phyloP scores from a whole-genome alignment of 73 alveolate species.

The Paramecium primaurelia region DNA sequence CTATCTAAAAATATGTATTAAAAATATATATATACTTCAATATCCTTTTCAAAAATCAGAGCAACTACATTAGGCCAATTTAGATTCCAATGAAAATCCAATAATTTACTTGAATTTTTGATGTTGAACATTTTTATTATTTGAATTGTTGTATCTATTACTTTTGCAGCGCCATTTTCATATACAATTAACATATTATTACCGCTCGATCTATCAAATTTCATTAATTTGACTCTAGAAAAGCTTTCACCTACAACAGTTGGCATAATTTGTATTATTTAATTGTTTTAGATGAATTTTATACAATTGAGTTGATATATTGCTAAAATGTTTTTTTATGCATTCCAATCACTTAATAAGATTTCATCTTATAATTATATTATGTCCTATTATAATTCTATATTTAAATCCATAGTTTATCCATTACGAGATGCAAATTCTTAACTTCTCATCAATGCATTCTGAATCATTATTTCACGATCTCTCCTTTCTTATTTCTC shows the following conservation, averaged over 20 bases:
- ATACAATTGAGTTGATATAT: slow-evolving; percentile 13
- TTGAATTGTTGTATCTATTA: neutral
- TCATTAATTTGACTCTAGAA: slow-evolving; percentile 10
- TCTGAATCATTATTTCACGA: slow-evolving; percentile 15
- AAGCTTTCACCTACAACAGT: neutral
- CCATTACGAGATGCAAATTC: slow-evolving; percentile 27
- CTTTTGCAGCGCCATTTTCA: slow-evolving; percentile 20
- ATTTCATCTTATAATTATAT: neutral
- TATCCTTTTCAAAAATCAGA: neutral
- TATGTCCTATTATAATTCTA: neutral
- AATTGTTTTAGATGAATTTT: neutral
- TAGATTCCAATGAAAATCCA: slow-evolving; percentile 23
- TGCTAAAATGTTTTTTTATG: neutral
- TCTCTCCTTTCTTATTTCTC: slow-evolving; percentile 31
- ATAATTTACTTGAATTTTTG: neutral
- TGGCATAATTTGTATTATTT: neutral
- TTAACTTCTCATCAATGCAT: slow-evolving; percentile 1
- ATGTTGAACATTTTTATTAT: slow-evolving; percentile 36
- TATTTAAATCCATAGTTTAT: neutral
- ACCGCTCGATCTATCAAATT: slow-evolving; percentile 16
- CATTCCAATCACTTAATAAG: neutral
- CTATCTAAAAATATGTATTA: neutral
- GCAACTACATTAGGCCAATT: slow-evolving; percentile 32
- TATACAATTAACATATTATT: slow-evolving; percentile 5
- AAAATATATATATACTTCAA: neutral